A percentile compares a stretch with the other conserved stretches of the same genome.
phyloP scores from a whole-genome alignment of 2,329 filamentous ascomycete species.

The Epichloe typhina region DNA sequence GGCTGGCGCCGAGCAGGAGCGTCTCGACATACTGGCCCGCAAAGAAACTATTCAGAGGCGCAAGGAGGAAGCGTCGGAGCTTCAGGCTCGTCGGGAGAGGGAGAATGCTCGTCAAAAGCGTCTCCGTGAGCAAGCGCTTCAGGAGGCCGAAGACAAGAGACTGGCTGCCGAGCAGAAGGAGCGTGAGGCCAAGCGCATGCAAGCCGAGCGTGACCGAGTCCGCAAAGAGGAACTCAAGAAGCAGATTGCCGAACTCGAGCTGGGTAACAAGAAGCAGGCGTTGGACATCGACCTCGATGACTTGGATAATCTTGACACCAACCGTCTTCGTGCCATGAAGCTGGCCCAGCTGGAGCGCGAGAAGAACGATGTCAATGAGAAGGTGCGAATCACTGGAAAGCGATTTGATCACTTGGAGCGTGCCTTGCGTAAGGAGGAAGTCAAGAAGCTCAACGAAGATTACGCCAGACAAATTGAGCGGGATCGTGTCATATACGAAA shows the following conservation, averaged over 20 bases:
- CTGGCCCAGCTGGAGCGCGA: slow-evolving; percentile 91
- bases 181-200: slow-evolving; percentile 72
- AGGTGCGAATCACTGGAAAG: slow-evolving; percentile 83
- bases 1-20: slow-evolving; percentile 84
- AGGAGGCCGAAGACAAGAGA: slow-evolving; percentile 80
- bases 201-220: slow-evolving; percentile 79
- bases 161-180: slow-evolving; percentile 87
- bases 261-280: slow-evolving; percentile 52
- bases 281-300: slow-evolving; percentile 66
- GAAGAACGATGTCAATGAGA: slow-evolving; percentile 91
- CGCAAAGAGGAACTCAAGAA: slow-evolving; percentile 90
- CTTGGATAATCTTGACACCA: slow-evolving; percentile 76
- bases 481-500: slow-evolving; percentile 71
- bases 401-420: slow-evolving; percentile 94
- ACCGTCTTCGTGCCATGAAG: slow-evolving; percentile 86
- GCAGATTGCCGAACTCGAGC: slow-evolving; percentile 82
- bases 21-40: slow-evolving; percentile 69
- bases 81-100: slow-evolving; percentile 77
- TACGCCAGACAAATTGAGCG: slow-evolving; percentile 69
- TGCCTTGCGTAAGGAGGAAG: slow-evolving; percentile 89
- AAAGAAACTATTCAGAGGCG: slow-evolving; percentile 91
- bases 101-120: slow-evolving; percentile 85
- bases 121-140: slow-evolving; percentile 72
- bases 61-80: slow-evolving; percentile 87
- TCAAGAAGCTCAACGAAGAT: slow-evolving; percentile 79